phyloP scores from a whole-genome alignment of 2,329 filamentous ascomycete species.

The Purpureocillium lavendulum region DNA sequence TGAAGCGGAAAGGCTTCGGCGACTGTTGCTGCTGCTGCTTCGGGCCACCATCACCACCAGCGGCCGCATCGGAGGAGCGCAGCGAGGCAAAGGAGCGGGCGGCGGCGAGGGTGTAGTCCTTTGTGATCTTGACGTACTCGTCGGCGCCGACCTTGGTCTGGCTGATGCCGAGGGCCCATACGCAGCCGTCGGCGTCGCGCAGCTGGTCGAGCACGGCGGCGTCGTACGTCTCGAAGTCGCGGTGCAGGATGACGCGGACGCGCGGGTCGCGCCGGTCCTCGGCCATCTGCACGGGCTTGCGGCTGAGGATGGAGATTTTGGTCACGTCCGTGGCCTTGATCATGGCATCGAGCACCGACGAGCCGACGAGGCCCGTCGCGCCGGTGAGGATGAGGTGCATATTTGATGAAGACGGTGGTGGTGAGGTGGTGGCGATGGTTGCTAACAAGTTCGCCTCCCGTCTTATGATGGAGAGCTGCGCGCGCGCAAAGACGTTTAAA shows the following conservation, averaged over 20 bases:
- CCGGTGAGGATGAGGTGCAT: conserved; percentile 62
- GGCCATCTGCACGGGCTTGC: conserved; percentile 55
- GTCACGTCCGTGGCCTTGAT: conserved; percentile 44
- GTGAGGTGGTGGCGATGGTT: not conserved
- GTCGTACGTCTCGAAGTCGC: conserved; percentile 56
- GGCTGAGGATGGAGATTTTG: conserved; percentile 59
- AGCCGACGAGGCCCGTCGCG: conserved; percentile 60
- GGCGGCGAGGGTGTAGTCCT: conserved; percentile 55
- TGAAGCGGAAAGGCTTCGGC: conserved; percentile 52
- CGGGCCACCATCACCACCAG: too few species aligned
- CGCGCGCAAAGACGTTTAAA: too few species aligned
- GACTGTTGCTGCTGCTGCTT: too few species aligned
- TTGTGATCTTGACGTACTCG: conserved; percentile 62
- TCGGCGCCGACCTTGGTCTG: conserved; percentile 51
- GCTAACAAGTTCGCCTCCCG: too few species aligned
- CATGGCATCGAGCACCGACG: conserved; percentile 52
- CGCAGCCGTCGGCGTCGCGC: conserved; percentile 55
- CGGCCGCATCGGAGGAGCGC: too few species aligned
- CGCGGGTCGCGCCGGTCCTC: conserved; percentile 48
- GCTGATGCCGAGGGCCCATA: conserved; percentile 66
- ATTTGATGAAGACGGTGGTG: not conserved
- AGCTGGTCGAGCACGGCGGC: conserved; percentile 48
- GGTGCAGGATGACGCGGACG: conserved; percentile 58
- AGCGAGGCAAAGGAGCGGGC: conserved; percentile 50
- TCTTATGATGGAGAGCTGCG: too few species aligned